These are phyloP conservation scores for Staphylotrichum longicolle DNA, from an alignment of 495 filamentous ascomycete genomes.

Conservation along the genomic window DNA sequence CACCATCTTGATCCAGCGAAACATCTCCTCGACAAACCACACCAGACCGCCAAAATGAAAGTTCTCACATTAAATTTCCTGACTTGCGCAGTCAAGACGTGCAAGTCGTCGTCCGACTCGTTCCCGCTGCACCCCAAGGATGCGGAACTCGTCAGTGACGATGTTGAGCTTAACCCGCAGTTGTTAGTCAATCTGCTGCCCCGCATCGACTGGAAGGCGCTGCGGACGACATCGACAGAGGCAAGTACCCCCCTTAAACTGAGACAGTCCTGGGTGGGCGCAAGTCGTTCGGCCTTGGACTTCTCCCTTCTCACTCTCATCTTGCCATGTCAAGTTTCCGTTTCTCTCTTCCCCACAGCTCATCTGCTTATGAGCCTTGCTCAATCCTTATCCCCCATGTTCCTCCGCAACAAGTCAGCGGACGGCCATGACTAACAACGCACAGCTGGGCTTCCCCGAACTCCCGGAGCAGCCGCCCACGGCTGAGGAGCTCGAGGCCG, in stretches of 20 bases:
- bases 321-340: no score
- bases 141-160: conserved; percentile 80
- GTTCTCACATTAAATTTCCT: conserved; percentile 95
- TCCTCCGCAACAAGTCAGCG: background rate
- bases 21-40: background rate
- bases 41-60: conserved; percentile 65
- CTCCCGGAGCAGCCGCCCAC: conserved; percentile 64
- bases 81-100: conserved; percentile 90
- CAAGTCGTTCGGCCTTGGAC: no score
- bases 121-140: conserved; percentile 91
- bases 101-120: conserved; percentile 71
- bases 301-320: no score
- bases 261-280: background rate
- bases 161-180: conserved; percentile 71
- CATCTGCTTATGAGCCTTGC: background rate
- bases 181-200: conserved; percentile 81
- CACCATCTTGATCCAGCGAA: conserved; percentile 4
- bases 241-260: conserved; percentile 44
- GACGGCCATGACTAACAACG: background rate
- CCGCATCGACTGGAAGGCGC: conserved; percentile 81
- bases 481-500: conserved; percentile 55
- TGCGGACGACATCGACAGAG: conserved; percentile 73
- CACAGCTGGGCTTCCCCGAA: conserved; percentile 76
- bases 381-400: background rate
- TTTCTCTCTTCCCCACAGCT: background rate